Percentiles rank a stretch among this genome's conserved stretches.
These are phyloP conservation scores for Myxozyma udenii DNA, from an alignment of 805 yeast genomes.

Conservation along the genomic window DNA sequence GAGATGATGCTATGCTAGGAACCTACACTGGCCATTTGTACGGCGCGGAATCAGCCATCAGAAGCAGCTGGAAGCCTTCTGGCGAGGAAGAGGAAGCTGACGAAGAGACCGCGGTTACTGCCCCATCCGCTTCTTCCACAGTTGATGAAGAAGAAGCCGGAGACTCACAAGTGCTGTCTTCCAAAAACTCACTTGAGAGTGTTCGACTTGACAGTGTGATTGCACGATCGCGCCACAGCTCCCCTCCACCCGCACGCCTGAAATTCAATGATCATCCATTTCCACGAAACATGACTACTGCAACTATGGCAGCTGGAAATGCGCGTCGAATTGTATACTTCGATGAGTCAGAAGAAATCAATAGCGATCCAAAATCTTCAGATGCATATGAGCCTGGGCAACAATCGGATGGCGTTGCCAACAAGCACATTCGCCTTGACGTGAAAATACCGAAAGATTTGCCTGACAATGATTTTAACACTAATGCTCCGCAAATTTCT, in stretches of 20 bases:
- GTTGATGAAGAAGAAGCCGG: background rate
- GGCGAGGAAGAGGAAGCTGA: slow-evolving; percentile 16
- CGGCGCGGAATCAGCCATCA: slow-evolving; percentile 25
- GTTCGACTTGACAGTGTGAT: slow-evolving; percentile 27
- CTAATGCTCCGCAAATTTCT: background rate
- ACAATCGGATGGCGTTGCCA: background rate
- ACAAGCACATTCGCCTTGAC: slow-evolving; percentile 1
- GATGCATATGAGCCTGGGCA: background rate
- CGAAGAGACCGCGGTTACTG: background rate
- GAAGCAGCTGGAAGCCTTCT: slow-evolving; percentile 24
- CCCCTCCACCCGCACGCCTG: slow-evolving; percentile 27
- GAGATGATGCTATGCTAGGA: slow-evolving; percentile 14
- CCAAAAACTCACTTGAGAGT: slow-evolving; percentile 27
- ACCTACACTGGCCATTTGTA: slow-evolving; percentile 27
- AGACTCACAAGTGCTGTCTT: slow-evolving; percentile 7
- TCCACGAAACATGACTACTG: slow-evolving; percentile 27
- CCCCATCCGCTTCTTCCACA: background rate
- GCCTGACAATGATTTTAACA: background rate
- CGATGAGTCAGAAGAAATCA: slow-evolving; percentile 9
- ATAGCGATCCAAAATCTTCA: background rate
- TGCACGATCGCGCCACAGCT: slow-evolving; percentile 9
- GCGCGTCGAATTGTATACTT: slow-evolving; percentile 6
- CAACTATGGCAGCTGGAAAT: slow-evolving; percentile 18
- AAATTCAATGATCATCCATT: slow-evolving; percentile 26
- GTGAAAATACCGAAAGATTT: background rate